Base-by-base conservation (phyloP, 2,329 filamentous ascomycete species). In the Venturia effusa region DNA sequence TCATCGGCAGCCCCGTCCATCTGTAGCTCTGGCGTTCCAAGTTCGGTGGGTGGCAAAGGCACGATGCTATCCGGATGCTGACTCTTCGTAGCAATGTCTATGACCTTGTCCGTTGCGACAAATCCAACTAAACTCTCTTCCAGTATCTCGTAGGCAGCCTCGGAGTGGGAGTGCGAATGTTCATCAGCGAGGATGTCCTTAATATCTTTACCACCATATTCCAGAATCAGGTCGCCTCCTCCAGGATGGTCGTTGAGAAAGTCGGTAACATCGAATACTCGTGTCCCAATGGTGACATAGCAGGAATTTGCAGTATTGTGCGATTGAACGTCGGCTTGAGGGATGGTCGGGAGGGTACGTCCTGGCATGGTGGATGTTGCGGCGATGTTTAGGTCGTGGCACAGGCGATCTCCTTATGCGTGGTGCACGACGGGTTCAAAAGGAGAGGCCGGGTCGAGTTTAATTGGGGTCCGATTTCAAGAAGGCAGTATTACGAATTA, bases 121-220 rank as follows among this genome's bases (percentile, higher is more conserved):
- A 95, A 96, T 19, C 91, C 94, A 66, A 97, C 81, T 19, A 93
- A 82, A 57, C 85, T 88, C 48, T 97, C 94, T 57, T 96, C 90
- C 32, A 99, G 81, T 17, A 97, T 89, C 70, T 97, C 93, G 76
- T 97, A 99, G n/a, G 94, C 94, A 1, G 92, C 83, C 66, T 97
- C 92, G 59, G 89, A 91, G 75, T 99, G 94, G 54, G 81, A 78
- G 73, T 99, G 94, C 40, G 92, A 97, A 54, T 84, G 78, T 66
- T 87, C 82, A 72, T 99, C 92, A 72, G 88, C 86, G 76, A 99
- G 80, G 65, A 97, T 95, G 3, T 86, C 82, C 67, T 84, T 83
- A 65, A 97, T 82, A 75, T 99, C 94, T 75, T 91, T 90, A 68
- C 93, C 93, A 39, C 84, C 94, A 74, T 94, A 96, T 62, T 96